phyloP scores from a whole-genome alignment of 2,329 filamentous ascomycete species.

The Penicillium sp. region DNA sequence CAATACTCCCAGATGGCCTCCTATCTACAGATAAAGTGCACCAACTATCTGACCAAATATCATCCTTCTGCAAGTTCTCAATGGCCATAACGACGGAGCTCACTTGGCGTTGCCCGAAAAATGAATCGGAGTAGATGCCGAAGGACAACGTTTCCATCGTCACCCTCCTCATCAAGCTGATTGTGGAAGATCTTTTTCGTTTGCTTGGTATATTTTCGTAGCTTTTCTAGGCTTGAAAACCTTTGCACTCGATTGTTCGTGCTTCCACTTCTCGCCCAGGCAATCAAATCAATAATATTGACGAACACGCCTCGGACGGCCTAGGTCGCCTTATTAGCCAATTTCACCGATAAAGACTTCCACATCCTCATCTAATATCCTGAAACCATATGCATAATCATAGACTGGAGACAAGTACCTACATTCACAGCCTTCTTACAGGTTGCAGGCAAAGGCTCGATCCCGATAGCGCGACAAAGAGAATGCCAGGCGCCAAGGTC shows the following conservation, averaged over 20 bases:
- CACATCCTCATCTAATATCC: not conserved
- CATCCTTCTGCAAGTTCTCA: not conserved
- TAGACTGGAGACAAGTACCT: not conserved
- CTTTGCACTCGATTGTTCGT: not conserved
- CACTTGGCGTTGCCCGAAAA: not conserved
- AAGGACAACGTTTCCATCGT: not conserved
- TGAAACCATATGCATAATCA: not conserved
- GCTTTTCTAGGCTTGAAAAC: not conserved
- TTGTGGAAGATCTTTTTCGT: not conserved
- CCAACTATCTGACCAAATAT: not conserved
- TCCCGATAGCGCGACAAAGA: not conserved
- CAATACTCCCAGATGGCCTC: not conserved
- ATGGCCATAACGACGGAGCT: not conserved
- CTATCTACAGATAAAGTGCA: not conserved
- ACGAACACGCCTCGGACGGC: not conserved
- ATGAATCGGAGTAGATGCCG: not conserved
- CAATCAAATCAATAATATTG: not conserved
- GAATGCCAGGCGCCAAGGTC: not conserved
- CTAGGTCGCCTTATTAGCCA: not conserved
- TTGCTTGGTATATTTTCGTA: not conserved
- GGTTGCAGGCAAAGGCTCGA: not conserved
- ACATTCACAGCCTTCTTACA: not conserved
- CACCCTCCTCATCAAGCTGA: not conserved
- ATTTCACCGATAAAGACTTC: not conserved
- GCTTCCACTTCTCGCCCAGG: not conserved